Base-by-base conservation (phyloP, 768 basidiomycete species). In the Artomyces pyxidatus region DNA sequence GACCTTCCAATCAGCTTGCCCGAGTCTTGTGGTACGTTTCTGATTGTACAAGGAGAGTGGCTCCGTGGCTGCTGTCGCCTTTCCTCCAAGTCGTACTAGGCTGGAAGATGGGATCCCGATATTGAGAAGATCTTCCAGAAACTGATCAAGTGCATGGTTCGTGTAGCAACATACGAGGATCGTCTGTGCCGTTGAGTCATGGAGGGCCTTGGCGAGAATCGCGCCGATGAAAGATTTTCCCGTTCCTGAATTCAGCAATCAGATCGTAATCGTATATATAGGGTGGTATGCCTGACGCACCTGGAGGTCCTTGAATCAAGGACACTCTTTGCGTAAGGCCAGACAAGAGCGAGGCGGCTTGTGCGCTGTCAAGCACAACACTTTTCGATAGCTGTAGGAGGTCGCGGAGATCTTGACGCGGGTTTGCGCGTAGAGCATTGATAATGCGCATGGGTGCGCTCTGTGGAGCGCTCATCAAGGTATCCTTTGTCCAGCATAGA, bases 181-280 rank as follows among this genome's bases (percentile, higher is more conserved):
- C 0, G 60, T 77, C 44, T 71, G 66, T 0, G 56, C 16, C 0
- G 75, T 75, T 46, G 63, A 62, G 12, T 77, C 71, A 42, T 83
- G 73, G 4, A 84, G 61, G 3, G 73, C 65, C 55, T 84, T 85
- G 0, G 81, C 81, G 0, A 85, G 63, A 1, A 85, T 67, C 0
- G 81, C 80, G 0, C 85, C 84, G 21, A 86, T 78, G 58, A 84
- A 84, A 0, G 82, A 84, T 49, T 87, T 87, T 1, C 84, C 85
- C 0, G 84, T 87, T 1, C 84, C 85, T 85, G 40, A 11, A 30
- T 12, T 3, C 10, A 12, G 11, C 51, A 39, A 37, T 46, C 29
- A 3, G 9, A 45, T 39, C n/a, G 19, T 22, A 35, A 12, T 29
- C 19, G 29, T 37, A 42, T 3, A 37, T 5, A 22, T 23, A n/a